Percentiles rank a stretch among this genome's conserved stretches.
Conservation (phyloP, 2,329 filamentous ascomycete genomes). For the Venturiaceae sp. region DNA sequence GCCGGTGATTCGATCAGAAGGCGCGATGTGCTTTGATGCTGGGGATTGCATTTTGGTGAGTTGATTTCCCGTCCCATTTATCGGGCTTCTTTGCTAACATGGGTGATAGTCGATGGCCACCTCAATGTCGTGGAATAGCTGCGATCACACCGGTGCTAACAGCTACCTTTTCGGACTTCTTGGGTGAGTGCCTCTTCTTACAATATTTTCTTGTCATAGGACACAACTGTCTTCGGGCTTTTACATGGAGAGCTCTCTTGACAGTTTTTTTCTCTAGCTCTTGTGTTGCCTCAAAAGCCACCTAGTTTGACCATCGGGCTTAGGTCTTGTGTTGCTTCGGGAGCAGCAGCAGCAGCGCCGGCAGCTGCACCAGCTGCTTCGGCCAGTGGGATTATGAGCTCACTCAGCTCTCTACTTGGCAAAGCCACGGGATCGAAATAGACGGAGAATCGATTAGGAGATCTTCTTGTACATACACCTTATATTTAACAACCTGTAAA, state of each 20-base stretch:
- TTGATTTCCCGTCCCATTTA: background rate
- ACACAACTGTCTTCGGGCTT: background rate
- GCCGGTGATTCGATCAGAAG: background rate
- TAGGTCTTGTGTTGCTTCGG: background rate
- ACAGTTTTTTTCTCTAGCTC: background rate
- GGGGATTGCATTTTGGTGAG: background rate
- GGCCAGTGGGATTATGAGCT: background rate
- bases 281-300: background rate
- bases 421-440: background rate
- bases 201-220: too few species aligned
- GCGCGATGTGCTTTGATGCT: background rate
- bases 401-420: background rate
- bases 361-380: background rate
- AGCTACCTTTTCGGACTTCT: background rate
- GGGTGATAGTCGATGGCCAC: background rate
- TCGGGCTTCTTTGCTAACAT: background rate
- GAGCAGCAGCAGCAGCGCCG: background rate
- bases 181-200: background rate
- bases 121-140: background rate
- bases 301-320: background rate
- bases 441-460: background rate
- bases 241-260: background rate
- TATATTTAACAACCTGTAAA: background rate
- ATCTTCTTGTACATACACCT: background rate
- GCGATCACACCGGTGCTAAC: background rate